phyloP scores from a whole-genome alignment of 2,329 filamentous ascomycete species.

The Botryotinia narcissicola region DNA sequence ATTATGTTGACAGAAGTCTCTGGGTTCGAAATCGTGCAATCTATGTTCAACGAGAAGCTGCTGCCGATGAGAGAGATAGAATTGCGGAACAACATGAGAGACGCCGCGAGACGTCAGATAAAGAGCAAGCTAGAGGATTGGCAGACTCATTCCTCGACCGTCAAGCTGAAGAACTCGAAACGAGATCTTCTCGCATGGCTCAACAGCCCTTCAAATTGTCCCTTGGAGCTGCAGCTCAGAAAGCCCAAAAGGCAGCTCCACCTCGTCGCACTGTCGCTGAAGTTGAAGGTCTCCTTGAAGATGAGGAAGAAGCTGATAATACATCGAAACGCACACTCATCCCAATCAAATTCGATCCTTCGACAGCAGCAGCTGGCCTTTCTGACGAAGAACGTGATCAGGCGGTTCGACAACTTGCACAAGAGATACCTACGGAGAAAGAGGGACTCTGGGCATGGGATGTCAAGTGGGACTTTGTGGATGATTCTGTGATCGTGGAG shows the following conservation, averaged over 20 bases:
- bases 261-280: slow-evolving; percentile 82
- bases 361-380: slow-evolving; percentile 62
- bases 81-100: slow-evolving; percentile 73
- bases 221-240: slow-evolving; percentile 83
- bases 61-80: slow-evolving; percentile 79
- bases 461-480: slow-evolving; percentile 88
- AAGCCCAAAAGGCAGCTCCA: slow-evolving; percentile 54
- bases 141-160: slow-evolving; percentile 88
- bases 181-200: slow-evolving; percentile 42
- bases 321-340: slow-evolving; percentile 72
- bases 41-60: slow-evolving; percentile 71
- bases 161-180: slow-evolving; percentile 73
- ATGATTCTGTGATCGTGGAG: slow-evolving; percentile 75
- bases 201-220: slow-evolving; percentile 90
- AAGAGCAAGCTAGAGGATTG: slow-evolving; percentile 77
- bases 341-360: slow-evolving; percentile 76
- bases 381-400: slow-evolving; percentile 84
- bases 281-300: slow-evolving; percentile 89
- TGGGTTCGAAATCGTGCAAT: slow-evolving; percentile 80
- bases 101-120: slow-evolving; percentile 65
- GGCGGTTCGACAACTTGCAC: slow-evolving; percentile 76
- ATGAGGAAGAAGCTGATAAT: slow-evolving; percentile 79
- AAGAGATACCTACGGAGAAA: slow-evolving; percentile 85
- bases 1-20: slow-evolving; percentile 80
- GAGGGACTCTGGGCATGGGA: slow-evolving; percentile 88